Conservation (phyloP, 1,139 yeast species). For the Blastobotrys persicus region DNA sequence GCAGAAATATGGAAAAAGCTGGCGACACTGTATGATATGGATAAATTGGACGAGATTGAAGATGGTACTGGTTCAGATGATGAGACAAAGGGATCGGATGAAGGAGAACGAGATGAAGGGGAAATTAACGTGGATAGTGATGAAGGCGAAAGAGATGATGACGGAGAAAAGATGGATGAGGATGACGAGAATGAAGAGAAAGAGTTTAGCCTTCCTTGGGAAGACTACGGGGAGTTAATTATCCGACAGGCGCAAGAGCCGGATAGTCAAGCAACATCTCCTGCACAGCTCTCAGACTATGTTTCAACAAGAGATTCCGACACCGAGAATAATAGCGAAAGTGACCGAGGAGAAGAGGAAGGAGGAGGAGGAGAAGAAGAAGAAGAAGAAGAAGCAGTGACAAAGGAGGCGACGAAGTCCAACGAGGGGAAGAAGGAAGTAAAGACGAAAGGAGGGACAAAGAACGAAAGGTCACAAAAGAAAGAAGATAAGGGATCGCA, state of each 20-base stretch:
- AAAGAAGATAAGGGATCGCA: conserved; percentile 17
- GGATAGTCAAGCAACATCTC: conserved; percentile 15
- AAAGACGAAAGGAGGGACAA: conserved; percentile 1
- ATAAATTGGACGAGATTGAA: conserved; percentile 54
- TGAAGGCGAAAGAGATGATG: conserved; percentile 16
- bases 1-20: conserved; percentile 61
- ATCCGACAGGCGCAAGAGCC: conserved; percentile 39
- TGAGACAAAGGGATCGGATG: conserved; percentile 12
- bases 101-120: conserved; percentile 12
- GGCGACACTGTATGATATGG: conserved; percentile 51
- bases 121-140: conserved; percentile 11
- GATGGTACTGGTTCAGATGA: conserved; percentile 27
- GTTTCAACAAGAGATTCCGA: neutral
- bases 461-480: conserved; percentile 3
- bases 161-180: conserved; percentile 18
- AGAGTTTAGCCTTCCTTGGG: conserved; percentile 47
- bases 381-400: conserved; percentile 18
- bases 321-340: conserved; percentile 16
- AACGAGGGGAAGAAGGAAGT: conserved; percentile 9
- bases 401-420: conserved; percentile 13
- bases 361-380: conserved; percentile 21
- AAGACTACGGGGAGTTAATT: conserved; percentile 45
- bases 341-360: conserved; percentile 23
- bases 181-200: conserved; percentile 29
- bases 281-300: conserved; percentile 3